These are phyloP conservation scores for Eustoma russellianum DNA, from an alignment of 257 asterid species.

Conservation along the genomic window DNA sequence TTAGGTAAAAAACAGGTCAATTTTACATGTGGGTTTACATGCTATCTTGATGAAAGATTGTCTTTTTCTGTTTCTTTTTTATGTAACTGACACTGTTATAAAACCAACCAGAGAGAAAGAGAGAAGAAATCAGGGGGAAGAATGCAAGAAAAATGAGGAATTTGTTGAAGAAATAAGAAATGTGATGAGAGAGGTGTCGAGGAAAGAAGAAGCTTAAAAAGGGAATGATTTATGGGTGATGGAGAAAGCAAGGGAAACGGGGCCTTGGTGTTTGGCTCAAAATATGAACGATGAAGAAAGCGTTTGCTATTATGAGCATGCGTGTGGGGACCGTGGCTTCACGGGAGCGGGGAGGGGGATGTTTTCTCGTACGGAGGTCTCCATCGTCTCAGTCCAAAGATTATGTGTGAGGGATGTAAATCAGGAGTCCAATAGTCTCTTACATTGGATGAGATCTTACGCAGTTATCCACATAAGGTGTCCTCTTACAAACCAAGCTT, in stretches of 20 bases:
- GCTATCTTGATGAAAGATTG: neutral
- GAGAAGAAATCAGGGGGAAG: neutral
- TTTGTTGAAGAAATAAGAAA: neutral
- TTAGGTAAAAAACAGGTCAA: neutral
- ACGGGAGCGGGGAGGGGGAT: neutral
- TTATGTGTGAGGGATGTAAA: too few relatives aligned
- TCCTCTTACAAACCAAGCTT: too few relatives aligned
- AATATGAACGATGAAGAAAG: neutral
- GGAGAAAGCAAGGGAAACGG: neutral
- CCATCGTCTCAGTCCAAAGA: too few relatives aligned
- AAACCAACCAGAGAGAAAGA: slow-evolving; percentile 12
- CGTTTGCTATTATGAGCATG: neutral
- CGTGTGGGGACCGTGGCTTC: slow-evolving; percentile 19
- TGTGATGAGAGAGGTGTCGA: neutral
- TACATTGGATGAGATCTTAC: too few relatives aligned
- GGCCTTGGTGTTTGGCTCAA: neutral
- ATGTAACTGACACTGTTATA: slow-evolving; percentile 14
- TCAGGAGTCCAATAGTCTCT: too few relatives aligned
- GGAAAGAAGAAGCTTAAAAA: neutral
- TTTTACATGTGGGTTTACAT: slow-evolving; percentile 17
- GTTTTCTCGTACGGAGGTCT: too few relatives aligned
- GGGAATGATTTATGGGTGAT: slow-evolving; percentile 8
- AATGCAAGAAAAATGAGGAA: slow-evolving; percentile 4
- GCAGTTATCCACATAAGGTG: too few relatives aligned
- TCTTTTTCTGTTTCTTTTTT: neutral